Conservation (phyloP, 1,139 yeast genomes). For the Geotrichum histeridarum region DNA sequence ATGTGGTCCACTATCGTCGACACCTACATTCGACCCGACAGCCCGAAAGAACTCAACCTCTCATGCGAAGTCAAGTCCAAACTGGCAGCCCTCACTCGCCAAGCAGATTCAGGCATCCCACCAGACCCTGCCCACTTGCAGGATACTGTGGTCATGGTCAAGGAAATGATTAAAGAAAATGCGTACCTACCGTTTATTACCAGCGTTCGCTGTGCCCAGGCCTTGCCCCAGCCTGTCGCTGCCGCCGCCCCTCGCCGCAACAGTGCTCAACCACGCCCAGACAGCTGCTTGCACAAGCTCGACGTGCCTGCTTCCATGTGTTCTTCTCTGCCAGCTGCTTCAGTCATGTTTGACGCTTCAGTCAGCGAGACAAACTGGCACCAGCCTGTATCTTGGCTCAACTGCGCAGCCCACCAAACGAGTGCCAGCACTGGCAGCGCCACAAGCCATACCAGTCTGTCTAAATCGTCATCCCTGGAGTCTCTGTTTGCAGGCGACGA, state of each 20-base stretch:
- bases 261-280: neutral
- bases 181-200: slow-evolving; percentile 28
- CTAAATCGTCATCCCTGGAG: slow-evolving; percentile 15
- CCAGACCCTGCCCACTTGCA: slow-evolving; percentile 28
- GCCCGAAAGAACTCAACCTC: slow-evolving; percentile 36
- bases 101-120: slow-evolving; percentile 1
- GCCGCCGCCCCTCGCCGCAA: neutral
- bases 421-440: neutral
- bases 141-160: slow-evolving; percentile 28
- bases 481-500: slow-evolving; percentile 15
- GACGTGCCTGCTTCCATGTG: neutral
- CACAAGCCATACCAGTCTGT: neutral
- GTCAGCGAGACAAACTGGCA: slow-evolving; percentile 2
- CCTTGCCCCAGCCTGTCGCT: neutral
- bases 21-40: slow-evolving; percentile 30
- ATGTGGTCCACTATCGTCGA: slow-evolving; percentile 34
- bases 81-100: slow-evolving; percentile 19
- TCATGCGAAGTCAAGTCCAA: slow-evolving; percentile 30
- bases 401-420: neutral
- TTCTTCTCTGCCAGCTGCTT: neutral
- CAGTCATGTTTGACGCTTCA: neutral
- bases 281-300: neutral
- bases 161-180: slow-evolving; percentile 35
- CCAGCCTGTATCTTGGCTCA: slow-evolving; percentile 12
- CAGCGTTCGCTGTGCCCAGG: slow-evolving; percentile 3